phyloP scores from a whole-genome alignment of 495 filamentous ascomycete species.

The Cladorrhinum samala region DNA sequence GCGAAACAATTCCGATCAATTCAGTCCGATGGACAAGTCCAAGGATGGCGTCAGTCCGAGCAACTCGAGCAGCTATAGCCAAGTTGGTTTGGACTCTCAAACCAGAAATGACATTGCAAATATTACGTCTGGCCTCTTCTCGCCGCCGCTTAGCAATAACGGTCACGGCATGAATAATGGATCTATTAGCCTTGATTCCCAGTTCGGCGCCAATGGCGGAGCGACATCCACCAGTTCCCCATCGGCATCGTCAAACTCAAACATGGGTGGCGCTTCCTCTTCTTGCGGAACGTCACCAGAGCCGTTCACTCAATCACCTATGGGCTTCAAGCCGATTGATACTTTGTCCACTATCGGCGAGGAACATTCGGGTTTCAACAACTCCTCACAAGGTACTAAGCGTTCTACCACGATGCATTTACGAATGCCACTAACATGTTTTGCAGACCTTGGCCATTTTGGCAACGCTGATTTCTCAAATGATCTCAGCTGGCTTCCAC shows the following conservation, averaged over 20 bases:
- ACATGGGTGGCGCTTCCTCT: constrained; percentile 52
- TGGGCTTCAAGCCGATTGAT: constrained; percentile 55
- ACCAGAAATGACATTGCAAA: constrained; percentile 32
- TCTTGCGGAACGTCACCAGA: constrained; percentile 68
- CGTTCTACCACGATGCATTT: not conserved
- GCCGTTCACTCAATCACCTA: constrained; percentile 48
- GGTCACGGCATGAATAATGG: constrained; percentile 38
- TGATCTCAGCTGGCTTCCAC: constrained; percentile 70
- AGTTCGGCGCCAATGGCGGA: constrained; percentile 31
- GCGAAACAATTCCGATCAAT: constrained; percentile 21
- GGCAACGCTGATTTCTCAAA: constrained; percentile 20
- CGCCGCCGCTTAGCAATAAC: constrained; percentile 24
- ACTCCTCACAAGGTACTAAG: constrained; percentile 22
- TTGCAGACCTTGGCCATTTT: constrained; percentile 31
- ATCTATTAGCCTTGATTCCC: constrained; percentile 55
- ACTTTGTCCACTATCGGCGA: constrained; percentile 52
- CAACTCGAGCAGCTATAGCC: constrained; percentile 21
- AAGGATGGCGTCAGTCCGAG: constrained; percentile 24
- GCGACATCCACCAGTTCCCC: constrained; percentile 49
- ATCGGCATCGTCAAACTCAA: constrained; percentile 55
- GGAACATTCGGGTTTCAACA: constrained; percentile 36
- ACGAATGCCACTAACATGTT: constrained; percentile 6
- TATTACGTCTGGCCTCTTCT: constrained; percentile 28
- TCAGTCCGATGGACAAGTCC: constrained; percentile 27
- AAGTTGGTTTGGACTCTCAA: constrained; percentile 20